A percentile compares a stretch with the other conserved stretches of the same genome.
Conservation (phyloP, 495 filamentous ascomycete species). For the Terfezia boudieri region DNA sequence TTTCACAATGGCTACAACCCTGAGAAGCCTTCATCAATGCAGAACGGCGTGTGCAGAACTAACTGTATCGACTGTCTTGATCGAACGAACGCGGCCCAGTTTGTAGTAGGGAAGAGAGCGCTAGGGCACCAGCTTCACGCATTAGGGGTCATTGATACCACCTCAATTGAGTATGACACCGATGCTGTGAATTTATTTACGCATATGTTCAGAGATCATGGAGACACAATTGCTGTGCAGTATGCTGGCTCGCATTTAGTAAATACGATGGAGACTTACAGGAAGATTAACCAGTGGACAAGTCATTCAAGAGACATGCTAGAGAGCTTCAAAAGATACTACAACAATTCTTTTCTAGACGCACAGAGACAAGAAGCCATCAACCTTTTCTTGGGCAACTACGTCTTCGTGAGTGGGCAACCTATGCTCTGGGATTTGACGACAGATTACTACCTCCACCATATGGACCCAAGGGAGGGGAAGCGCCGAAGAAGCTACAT, state of each 20-base stretch:
- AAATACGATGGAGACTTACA: conserved; percentile 97
- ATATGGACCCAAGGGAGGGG: conserved; percentile 50
- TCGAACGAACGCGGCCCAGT: conserved; percentile 89
- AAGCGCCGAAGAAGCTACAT: conserved; percentile 46
- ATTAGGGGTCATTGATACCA: conserved; percentile 61
- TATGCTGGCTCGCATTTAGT: conserved; percentile 95
- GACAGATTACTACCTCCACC: conserved; percentile 93
- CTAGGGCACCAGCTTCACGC: conserved; percentile 84
- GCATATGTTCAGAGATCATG: conserved; percentile 92
- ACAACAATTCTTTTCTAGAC: conserved; percentile 96
- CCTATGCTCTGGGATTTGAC: conserved; percentile 95
- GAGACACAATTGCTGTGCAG: conserved; percentile 90
- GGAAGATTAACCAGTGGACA: conserved; percentile 97
- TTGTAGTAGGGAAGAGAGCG: conserved; percentile 91
- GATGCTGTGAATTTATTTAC: conserved; percentile 91
- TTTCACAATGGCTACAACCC: conserved; percentile 71
- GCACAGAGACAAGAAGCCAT: conserved; percentile 93
- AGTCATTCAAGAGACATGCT: conserved; percentile 96
- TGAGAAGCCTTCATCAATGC: conserved; percentile 40
- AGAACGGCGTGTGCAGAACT: conserved; percentile 82
- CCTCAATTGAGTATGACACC: conserved; percentile 72
- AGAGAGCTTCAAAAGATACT: conserved; percentile 96
- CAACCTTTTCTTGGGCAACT: conserved; percentile 93
- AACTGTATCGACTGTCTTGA: conserved; percentile 98
- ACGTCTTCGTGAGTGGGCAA: conserved; percentile 71